Base-by-base conservation (phyloP, 495 filamentous ascomycete species). In the Hyaloscypha hepaticicola region DNA sequence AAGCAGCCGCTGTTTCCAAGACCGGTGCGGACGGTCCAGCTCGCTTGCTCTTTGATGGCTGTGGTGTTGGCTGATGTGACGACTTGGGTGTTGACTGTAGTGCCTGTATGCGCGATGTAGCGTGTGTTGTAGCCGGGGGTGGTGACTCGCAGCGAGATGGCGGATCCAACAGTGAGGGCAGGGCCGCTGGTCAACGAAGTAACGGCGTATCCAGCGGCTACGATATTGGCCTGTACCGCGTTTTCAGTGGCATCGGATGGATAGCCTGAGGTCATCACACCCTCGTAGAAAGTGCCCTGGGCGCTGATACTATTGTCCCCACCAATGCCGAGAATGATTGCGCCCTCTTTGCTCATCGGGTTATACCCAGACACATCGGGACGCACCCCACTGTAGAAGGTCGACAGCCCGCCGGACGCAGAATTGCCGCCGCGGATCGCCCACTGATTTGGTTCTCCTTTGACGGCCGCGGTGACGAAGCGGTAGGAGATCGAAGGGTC, bases 201-300 rank as follows among this genome's bases (percentile, higher is more conserved):
- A 25, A 66, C 71, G 16, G 78, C 80, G 57, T 86, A 86, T 67
- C 76, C 77, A 48, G 83, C 83, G 22, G 81, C 82, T 1, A 84
- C 79, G 63, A 87, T 80, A 62, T 87, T 78, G 31, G 83, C 84
- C 72, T 85, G 83, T 60, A 86, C 82, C 14, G 77, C 63, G 71
- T 77, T 74, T 70, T 87, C 84, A 28, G 79, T 83, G 38, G 73
- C 78, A 63, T 84, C 82, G 24, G 82, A 77, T 2, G 84, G 84
- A 66, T 83, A 86, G 34, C 84, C 82, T 6, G 76, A 73, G 60
- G 84, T 85, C 83, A 86, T 83, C 1, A 79, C 84, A 45, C 84
- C 84, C 70, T 86, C 83, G 72, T 86, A 86, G 75, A 85, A 85
- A 0, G 83, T 86, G 45, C 83, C 83, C 72, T 86, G 82, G 22